Evolutionary conservation across 805 yeast species (phyloP), one percentile per base, ranked within the genome.

Genomic region (Ogataea chonburiensis): DNA sequence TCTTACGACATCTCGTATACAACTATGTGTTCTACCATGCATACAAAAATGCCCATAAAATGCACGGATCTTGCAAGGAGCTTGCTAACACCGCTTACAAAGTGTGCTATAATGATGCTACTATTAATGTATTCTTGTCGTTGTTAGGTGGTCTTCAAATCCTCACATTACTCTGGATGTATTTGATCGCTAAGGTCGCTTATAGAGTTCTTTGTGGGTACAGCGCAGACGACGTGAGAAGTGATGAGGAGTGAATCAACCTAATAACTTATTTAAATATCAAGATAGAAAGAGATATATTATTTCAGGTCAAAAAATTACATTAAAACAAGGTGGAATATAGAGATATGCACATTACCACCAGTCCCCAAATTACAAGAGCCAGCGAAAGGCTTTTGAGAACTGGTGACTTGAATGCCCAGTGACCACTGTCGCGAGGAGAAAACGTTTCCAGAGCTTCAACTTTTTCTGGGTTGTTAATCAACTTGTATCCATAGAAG

Each of bases 201-300:
- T 57, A 70, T 37, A 79, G 73, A 55, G 91, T 87, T 16, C 44
- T 86, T 17, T 66, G 71, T 7, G 96, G 96, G 4, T 68, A 62
- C 15, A 77, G 78, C 22, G 96, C 96, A 2, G 95, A 86, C 49
- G 96, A 88, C 58, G 81, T 82, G 20, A 76, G 96, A 61, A 81
- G 91, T 55, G 95, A 86, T 50, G 81, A 72, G 38, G 94, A 18
- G 14, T 16, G 25, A 28, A 16, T 29, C n/a, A 10, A 10, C 25
- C 22, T 17, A 12, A 39, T 18, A n/a, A 23, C 16, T 21, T 35
- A 26, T 29, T 18, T 18, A 24, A 19, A 6, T n/a, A n/a, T n/a
- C n/a, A n/a, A n/a, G n/a, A n/a, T n/a, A n/a, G n/a, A n/a, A n/a
- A n/a, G n/a, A 19, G 22, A 19, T 19, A 7, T 7, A 19, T 7